Conservation (phyloP, 371 early-diverging fungal genomes). For the Rhizopus microsporus region DNA sequence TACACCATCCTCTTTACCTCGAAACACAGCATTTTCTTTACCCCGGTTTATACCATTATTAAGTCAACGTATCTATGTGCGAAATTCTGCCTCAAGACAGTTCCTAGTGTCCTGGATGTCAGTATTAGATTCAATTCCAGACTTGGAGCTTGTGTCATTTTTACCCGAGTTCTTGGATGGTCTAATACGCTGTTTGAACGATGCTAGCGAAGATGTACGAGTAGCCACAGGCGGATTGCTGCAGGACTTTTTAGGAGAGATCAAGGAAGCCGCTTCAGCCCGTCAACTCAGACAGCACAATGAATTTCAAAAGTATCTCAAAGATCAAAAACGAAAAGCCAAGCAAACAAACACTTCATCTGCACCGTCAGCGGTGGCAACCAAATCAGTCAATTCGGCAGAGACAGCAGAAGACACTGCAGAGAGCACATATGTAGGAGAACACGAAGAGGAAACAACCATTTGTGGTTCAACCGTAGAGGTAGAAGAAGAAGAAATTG, state of each 20-base stretch:
- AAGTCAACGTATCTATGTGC: constrained; percentile 81
- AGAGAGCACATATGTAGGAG: not conserved
- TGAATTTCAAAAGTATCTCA: constrained; percentile 35
- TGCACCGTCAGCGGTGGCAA: not conserved
- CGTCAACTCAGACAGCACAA: constrained; percentile 35
- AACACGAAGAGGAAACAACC: not conserved
- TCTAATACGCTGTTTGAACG: constrained; percentile 80
- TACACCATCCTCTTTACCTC: constrained; percentile 34
- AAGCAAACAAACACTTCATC: constrained; percentile 10
- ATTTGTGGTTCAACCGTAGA: not conserved
- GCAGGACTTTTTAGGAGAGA: constrained; percentile 79
- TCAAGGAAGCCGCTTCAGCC: constrained; percentile 73
- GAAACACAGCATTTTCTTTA: constrained; percentile 73
- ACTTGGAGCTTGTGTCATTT: constrained; percentile 83
- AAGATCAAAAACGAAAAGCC: constrained; percentile 25
- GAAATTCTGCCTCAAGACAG: constrained; percentile 84
- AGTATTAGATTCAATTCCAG: constrained; percentile 87
- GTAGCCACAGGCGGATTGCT: constrained; percentile 67
- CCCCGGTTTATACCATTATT: constrained; percentile 88
- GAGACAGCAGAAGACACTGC: not conserved
- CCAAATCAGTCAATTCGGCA: constrained; percentile 1
- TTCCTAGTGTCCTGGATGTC: constrained; percentile 92
- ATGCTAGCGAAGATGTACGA: constrained; percentile 84
- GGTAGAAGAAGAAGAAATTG: constrained; percentile 7
- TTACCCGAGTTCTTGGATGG: constrained; percentile 91